Base-by-base conservation (phyloP, 257 asterid species). In the Solanum sparsipilum region DNA sequence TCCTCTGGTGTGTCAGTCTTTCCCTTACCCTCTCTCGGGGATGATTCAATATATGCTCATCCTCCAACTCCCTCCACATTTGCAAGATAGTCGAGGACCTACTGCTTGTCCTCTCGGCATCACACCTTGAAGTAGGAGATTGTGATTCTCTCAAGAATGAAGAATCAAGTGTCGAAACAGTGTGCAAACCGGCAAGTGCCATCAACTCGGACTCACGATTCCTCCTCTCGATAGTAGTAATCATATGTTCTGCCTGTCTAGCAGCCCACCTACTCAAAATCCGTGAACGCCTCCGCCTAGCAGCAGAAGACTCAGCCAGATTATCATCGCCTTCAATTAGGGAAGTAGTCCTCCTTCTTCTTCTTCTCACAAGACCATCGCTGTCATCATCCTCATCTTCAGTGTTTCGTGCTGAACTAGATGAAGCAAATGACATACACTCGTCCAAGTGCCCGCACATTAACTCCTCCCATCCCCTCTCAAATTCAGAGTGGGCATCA, bases 41-140 rank as follows among this genome's bases (percentile, higher is more conserved):
- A 87, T 92, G 96, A 87, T 83, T 90, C 63, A 92, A 86, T 31
- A 88, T 89, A 23, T 94, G 98, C 56, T 95, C 99, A 84, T 95
- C 98, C 93, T 96, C 99, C 92, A 95, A 90, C 90, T 93, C 98
- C 86, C 98, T 90, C 99, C 99, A 95, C 99, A 94, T 96, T 90
- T 92, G 98, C 93, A 96, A 88, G 41, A 95, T 95, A 85, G 98
- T 92, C 1, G 98, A 96, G 68, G 98, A 98, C 44, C 91, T 94
- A 31, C 98, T 93, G 88, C 92, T 93, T 3, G 93, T 96, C 91
- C 99, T 95, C 93, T 96, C 98, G 70, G 91, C 96, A 88, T 93
- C 92, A 41, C 89, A 92, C 94, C 96, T 92, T 23, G 98, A 93
- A 72, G 94, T 94, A 11, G 96, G 98, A 87, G 98, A 94, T 90